phyloP scores from a whole-genome alignment of 176 grass and related monocot species.

The Pharus latifolius region DNA sequence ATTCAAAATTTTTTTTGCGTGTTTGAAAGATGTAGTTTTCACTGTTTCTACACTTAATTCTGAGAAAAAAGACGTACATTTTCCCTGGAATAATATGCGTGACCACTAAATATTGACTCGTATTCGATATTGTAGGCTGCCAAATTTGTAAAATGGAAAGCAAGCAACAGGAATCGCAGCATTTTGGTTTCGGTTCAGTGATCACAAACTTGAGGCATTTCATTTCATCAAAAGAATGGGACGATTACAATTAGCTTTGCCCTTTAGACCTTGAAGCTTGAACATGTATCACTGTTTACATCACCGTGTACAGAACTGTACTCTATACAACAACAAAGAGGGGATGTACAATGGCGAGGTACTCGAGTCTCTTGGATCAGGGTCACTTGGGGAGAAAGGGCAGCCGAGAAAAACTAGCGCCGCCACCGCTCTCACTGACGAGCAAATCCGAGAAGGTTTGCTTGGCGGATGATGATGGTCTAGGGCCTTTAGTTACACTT shows the following conservation, averaged over 20 bases:
- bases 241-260: constrained; percentile 49
- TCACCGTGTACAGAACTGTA: constrained; percentile 31
- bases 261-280: constrained; percentile 39
- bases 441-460: constrained; percentile 38
- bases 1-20: too few species aligned
- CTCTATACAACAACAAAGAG: background rate
- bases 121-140: too few species aligned
- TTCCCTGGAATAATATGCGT: too few species aligned
- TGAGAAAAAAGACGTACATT: too few species aligned
- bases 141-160: too few species aligned
- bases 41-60: too few species aligned
- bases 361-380: constrained; percentile 21
- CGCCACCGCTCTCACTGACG: constrained; percentile 29
- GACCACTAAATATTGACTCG: too few species aligned
- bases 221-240: constrained; percentile 57
- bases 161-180: too few species aligned
- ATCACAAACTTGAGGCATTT: too few species aligned
- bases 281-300: constrained; percentile 35
- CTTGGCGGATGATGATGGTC: constrained; percentile 16
- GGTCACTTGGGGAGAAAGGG: constrained; percentile 77
- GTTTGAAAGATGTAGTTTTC: too few species aligned
- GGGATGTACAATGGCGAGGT: constrained; percentile 26
- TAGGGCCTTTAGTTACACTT: constrained; percentile 5
- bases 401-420: constrained; percentile 65
- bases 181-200: too few species aligned